Base-by-base conservation (phyloP, 164 flowering plant species). In the Tinospora cordifolia region DNA sequence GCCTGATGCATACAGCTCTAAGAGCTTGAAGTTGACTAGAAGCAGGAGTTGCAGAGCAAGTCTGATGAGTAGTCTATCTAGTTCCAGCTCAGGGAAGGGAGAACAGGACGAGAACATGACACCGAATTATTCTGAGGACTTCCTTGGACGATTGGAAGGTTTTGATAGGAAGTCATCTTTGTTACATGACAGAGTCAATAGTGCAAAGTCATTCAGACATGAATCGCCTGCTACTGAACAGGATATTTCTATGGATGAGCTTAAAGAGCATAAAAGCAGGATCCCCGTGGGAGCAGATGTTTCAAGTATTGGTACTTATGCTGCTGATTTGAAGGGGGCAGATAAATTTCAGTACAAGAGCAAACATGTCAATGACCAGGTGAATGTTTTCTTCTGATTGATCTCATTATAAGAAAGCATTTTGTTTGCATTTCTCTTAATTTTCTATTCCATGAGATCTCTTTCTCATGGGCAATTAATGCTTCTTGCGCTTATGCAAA, bases 281-380 rank as follows among this genome's bases (percentile, higher is more conserved):
- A 69, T 64, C 49, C 65, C 85, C 0, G 77, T 76, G 30, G 87
- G 84, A 68, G 96, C 87, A 62, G 97, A 88, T 77, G 81, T 90
- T 69, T 85, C 94, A 62, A 88, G 93, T 78, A 76, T 91, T 59
- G 84, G 77, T n/a, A 79, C 83, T 69, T 91, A 89, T 80, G 94
- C 90, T 74, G 83, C 88, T 14, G 98, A 88, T 63, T 75, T 92
- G 68, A 90, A 88, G 80, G 89, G 88, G 73, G 86, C 85, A 89
- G 94, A 91, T 64, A 83, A 87, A 72, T 78, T 79, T 63, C 85
- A 87, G 66, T 84, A 80, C 77, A 87, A 83, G 72, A 84, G 84
- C 66, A 83, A 87, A 75, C 81, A 80, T 66, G 81, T 38, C 47
- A 82, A 81, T 27, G 83, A 79, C 60, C 83, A 86, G 95, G 98